Evolutionary conservation across 1,139 yeast species (phyloP), one percentile per base, ranked within the genome.

Genomic region (Saccharomyces pastorianus): DNA sequence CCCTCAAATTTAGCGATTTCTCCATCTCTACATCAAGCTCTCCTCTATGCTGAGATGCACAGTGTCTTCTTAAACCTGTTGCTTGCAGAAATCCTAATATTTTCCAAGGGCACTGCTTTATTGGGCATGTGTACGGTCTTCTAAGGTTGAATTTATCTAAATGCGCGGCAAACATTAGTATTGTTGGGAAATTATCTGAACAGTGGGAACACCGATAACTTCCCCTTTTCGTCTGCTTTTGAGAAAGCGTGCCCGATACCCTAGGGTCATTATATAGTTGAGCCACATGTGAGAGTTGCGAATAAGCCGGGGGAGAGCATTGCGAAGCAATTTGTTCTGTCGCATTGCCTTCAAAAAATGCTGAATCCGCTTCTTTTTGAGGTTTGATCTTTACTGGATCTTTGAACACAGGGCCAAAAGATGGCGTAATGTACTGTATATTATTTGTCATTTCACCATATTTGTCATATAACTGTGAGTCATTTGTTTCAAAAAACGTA

Each of bases 41-140:
- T 47, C 61, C 59, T 38, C 63, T 66, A 62, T 85, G 90, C 59
- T 82, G 84, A 46, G 78, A 73, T 38, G 80, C 77, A 57, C 81
- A 77, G 61, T 85, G 90, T 56, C 88, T 78, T 56, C 80, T 73
- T 57, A 84, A 75, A 59, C 83, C 86, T 4, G 83, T 81, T 51
- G 79, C 73, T 55, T 84, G 78, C 42, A 80, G 79, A 53, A 82
- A 73, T 0, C 90, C 90, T 47, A 84, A 71, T 2, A 80, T 68
- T 48, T 76, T 74, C 83, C 86, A 83, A 0, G 86, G 85, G 61
- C 91, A 85, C 26, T 73, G 71, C 13, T 67, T 64, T 47, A 78
- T 75, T 0, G 83, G 83, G 62, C 90, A 84, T 49, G 74, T 74
- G 64, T 65, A 75, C 6, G 71, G 72, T 49, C 85, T 71, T 14